Evolutionary conservation across 352 stramenopile genomes (phyloP), one percentile per base, ranked within the genome.

Genomic region (Globisporangium ultimum): DNA sequence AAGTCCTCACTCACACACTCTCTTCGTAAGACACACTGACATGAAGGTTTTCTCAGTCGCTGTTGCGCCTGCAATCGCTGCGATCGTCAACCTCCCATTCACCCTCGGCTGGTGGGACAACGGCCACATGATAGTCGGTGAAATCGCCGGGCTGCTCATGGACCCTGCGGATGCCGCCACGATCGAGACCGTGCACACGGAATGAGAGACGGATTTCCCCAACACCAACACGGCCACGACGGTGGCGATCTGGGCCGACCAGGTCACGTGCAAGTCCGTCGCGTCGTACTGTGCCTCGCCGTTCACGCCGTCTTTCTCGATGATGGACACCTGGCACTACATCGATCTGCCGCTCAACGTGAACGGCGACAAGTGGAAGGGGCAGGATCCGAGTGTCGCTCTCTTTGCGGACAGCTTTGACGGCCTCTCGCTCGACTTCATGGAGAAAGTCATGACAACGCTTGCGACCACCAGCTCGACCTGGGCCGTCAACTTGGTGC

Each of bases 321-420:
- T 64, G 42, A 81, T 84, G 66, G 75, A 72, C 57, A 60, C 78
- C 47, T 91, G 81, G 81, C 81, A 91, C 67, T 91, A 87, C 64
- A 72, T 88, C 48, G 63, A 91, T 53, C 58, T 91, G 24, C 81
- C 81, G 14, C 56, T 82, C 42, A 72, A 82, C 63, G 75, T 82
- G 36, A 72, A 81, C 47, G 76, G 81, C 24, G 50, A 56, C 22
- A 63, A 75, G 38, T 81, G 67, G 63, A 60, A 66, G n/a, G 70
- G 68, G 41, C 70, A 75, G 48, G 67, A 77, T 21, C 57, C 76
- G 0, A 70, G 78, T 24, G 53, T 87, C 24, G 63, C 53, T 28
- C 63, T 88, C 11, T 87, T 88, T 59, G 68, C 76, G 40, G 65
- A 78, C 49, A 74, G 68, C 17, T 64, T 87, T 45, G 80, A 74